Evolutionary conservation across 768 basidiomycete species (phyloP).

Genomic region (Cystofilobasidium ferigula): DNA sequence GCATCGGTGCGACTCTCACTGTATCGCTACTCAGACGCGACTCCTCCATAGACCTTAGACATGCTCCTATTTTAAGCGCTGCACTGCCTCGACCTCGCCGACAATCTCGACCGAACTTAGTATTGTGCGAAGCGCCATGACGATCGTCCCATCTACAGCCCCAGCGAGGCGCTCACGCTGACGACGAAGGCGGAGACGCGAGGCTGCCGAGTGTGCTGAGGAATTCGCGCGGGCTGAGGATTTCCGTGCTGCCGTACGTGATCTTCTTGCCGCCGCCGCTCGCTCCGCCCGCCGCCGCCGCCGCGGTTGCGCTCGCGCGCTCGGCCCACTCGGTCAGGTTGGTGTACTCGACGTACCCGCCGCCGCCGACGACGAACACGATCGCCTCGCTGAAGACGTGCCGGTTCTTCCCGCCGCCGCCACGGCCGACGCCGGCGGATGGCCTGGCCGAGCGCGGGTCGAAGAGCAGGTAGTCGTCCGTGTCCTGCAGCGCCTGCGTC

Average conservation of each 20-base stretch:
- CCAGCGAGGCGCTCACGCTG: background rate
- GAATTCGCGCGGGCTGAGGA: slow-evolving; percentile 78
- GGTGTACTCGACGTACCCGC: slow-evolving; percentile 93
- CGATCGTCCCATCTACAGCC: too few species aligned
- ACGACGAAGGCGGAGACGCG: background rate
- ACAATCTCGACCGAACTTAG: too few species aligned
- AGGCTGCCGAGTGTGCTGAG: slow-evolving; percentile 40
- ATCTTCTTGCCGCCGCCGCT: slow-evolving; percentile 55
- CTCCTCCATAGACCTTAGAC: too few species aligned
- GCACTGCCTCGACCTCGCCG: too few species aligned
- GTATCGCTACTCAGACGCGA: too few species aligned
- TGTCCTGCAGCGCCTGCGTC: slow-evolving; percentile 87
- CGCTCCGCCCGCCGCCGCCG: slow-evolving; percentile 19
- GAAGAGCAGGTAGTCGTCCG: slow-evolving; percentile 88
- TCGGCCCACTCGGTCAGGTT: slow-evolving; percentile 89
- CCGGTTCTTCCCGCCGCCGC: slow-evolving; percentile 44
- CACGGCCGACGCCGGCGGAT: slow-evolving; percentile 39
- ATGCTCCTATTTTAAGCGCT: too few species aligned
- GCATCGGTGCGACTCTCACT: too few species aligned
- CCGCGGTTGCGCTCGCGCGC: slow-evolving; percentile 41
- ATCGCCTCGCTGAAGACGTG: slow-evolving; percentile 67
- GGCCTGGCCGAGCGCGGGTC: slow-evolving; percentile 71
- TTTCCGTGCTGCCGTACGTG: slow-evolving; percentile 92
- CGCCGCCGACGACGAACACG: slow-evolving; percentile 92
- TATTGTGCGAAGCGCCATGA: too few species aligned